Conservation (phyloP, 352 stramenopile genomes). For the Globisporangium spiculum region DNA sequence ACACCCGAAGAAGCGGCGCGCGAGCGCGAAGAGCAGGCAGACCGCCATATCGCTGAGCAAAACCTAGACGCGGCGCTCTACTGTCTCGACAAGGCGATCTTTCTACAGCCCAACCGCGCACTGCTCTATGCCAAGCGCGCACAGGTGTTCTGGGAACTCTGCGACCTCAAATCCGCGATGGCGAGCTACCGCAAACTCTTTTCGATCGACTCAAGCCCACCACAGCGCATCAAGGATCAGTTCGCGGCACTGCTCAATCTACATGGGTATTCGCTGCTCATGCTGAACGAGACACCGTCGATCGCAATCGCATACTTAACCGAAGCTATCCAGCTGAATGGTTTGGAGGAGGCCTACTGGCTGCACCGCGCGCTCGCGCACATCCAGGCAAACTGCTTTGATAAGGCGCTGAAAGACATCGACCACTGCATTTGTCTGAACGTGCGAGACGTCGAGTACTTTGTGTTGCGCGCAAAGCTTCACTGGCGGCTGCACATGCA, state of each 20-base stretch:
- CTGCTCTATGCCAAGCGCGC: constrained; percentile 64
- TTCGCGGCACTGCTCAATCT: constrained; percentile 72
- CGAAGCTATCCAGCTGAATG: constrained; percentile 73
- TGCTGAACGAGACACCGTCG: constrained; percentile 43
- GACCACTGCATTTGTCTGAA: constrained; percentile 84
- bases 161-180: constrained; percentile 79
- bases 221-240: constrained; percentile 72
- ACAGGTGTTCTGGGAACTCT: constrained; percentile 68
- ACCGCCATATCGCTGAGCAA: constrained; percentile 24
- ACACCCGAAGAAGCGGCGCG: constrained; percentile 49
- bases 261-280: constrained; percentile 68
- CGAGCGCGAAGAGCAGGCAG: constrained; percentile 45
- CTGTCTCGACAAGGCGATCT: constrained; percentile 75
- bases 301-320: constrained; percentile 67
- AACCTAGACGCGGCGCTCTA: constrained; percentile 50
- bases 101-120: constrained; percentile 51
- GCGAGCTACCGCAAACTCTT: constrained; percentile 78
- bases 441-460: constrained; percentile 72
- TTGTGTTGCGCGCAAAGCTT: constrained; percentile 77
- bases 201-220: constrained; percentile 44
- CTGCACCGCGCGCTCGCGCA: constrained; percentile 70
- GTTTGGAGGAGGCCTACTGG: constrained; percentile 71
- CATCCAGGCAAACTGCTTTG: constrained; percentile 54
- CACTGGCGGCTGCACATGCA: constrained; percentile 78
- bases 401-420: constrained; percentile 73